Conservation (phyloP, 2,329 filamentous ascomycete species). For the Hypoxylon sp. region DNA sequence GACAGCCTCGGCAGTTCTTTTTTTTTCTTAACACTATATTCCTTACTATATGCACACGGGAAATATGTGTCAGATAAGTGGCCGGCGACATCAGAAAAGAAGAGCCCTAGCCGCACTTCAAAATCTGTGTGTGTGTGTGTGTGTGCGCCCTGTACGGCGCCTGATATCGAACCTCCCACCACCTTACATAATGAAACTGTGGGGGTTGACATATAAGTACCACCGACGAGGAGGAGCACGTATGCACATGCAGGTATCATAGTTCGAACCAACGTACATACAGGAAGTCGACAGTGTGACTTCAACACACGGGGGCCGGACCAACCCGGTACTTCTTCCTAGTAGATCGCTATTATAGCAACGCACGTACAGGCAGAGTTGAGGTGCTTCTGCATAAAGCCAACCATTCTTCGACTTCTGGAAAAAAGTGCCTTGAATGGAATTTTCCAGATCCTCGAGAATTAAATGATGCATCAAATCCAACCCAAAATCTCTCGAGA, state of each 20-base stretch:
- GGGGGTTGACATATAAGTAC: conserved; percentile 44
- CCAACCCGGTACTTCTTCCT: conserved; percentile 45
- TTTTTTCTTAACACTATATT: no score
- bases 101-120: conserved; percentile 13
- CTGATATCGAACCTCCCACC: conserved; percentile 31
- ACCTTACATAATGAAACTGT: conserved; percentile 44
- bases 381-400: conserved; percentile 37
- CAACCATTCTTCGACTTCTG: conserved; percentile 40
- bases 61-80: conserved; percentile 26
- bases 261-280: conserved; percentile 42
- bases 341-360: conserved; percentile 45
- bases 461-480: conserved; percentile 42
- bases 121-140: not conserved
- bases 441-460: conserved; percentile 44
- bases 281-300: conserved; percentile 37
- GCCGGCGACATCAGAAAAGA: conserved; percentile 14
- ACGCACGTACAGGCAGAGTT: conserved; percentile 34
- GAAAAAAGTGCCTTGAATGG: conserved; percentile 33
- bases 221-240: conserved; percentile 33
- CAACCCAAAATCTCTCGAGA: conserved; percentile 41
- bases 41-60: conserved; percentile 14
- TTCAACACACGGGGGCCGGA: conserved; percentile 42
- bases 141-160: conserved; percentile 7
- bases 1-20: conserved; percentile 23
- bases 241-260: conserved; percentile 37